Evolutionary conservation across 495 filamentous ascomycete species (phyloP).

Genomic region (Podospora tetraspora): DNA sequence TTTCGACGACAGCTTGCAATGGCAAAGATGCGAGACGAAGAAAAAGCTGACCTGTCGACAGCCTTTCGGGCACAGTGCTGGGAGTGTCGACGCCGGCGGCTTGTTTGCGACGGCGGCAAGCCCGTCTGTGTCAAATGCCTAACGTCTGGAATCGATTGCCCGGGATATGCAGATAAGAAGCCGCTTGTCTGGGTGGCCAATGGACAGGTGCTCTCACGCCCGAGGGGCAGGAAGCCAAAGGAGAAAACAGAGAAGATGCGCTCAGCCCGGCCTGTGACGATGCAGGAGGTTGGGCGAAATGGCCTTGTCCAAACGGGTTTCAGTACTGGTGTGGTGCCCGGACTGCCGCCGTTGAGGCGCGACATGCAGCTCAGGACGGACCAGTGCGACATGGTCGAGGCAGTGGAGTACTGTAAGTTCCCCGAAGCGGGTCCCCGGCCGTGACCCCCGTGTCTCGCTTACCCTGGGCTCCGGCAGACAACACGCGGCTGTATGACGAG

Average conservation of each 20-base stretch:
- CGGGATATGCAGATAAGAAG: slow-evolving; percentile 32
- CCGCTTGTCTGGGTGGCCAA: slow-evolving; percentile 31
- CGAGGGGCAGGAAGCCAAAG: slow-evolving; percentile 1
- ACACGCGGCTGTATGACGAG: slow-evolving; percentile 17
- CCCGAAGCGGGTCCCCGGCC: neutral
- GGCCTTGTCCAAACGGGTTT: neutral
- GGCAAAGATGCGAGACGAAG: neutral
- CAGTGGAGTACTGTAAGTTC: slow-evolving; percentile 19
- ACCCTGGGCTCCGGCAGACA: slow-evolving; percentile 10
- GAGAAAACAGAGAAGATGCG: neutral
- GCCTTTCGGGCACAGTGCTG: slow-evolving; percentile 29
- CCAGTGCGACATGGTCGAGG: slow-evolving; percentile 14
- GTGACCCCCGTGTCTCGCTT: neutral
- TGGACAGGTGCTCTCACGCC: slow-evolving; percentile 25
- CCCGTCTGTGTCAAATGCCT: slow-evolving; percentile 31
- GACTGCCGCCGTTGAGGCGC: neutral
- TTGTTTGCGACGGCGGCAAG: slow-evolving; percentile 32
- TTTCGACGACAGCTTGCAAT: neutral
- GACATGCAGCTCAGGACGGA: slow-evolving; percentile 11
- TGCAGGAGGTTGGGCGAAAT: neutral
- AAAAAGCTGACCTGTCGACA: neutral
- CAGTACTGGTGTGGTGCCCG: neutral
- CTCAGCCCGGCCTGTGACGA: neutral
- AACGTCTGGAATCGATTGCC: slow-evolving; percentile 27
- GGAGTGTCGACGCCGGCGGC: slow-evolving; percentile 36